Base-by-base conservation (phyloP, 352 stramenopile species). In the Thraustochytrium striatum region DNA sequence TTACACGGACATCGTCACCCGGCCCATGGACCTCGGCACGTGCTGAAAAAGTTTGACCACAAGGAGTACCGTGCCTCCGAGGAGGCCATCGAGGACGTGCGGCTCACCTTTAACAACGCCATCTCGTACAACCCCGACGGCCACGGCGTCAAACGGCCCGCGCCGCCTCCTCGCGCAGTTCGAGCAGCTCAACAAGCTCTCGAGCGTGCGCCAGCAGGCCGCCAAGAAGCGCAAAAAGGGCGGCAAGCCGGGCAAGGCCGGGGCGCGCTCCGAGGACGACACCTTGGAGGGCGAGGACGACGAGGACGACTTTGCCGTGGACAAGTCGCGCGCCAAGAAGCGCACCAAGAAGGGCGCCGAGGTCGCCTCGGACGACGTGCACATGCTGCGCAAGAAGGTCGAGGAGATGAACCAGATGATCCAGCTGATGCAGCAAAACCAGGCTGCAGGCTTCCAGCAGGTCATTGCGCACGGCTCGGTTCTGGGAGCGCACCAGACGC, bases 71-170 rank as follows among this genome's bases (percentile, higher is more conserved):
- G 19, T 5, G 50, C 58, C 25, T 13, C 38, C 25, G 2, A 84
- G n/a, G 81, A 69, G 8, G 82, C 72, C 39, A 62, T 59, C 5
- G 25, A 61, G 5, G 75, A 85, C 53, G 72, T 85, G 35, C 78
- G 81, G 11, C 84, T 94, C 32, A 89, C 94, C 68, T 95, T 95
- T 85, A 81, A 90, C n/a, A 96, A 96, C 78, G 90, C 91, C 7
- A 94, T 92, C 85, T 82, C 82, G 7, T 96, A 94, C 82, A 96
- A 96, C 62, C 85, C 85, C 1, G 75, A 85, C 16, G 85, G 82
- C 3, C 89, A 94, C 83, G 92, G 89, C 68, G 88, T 95, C 7
- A 87, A 94, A 73, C 80, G 90, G 3, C 85, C 89, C 69, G 89
- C 90, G 1, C 33, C 79, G 90, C 8, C 81, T 94, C 55, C 69